Conservation (phyloP, 306 rosid species). For the Chamaecrista fasciculata region DNA sequence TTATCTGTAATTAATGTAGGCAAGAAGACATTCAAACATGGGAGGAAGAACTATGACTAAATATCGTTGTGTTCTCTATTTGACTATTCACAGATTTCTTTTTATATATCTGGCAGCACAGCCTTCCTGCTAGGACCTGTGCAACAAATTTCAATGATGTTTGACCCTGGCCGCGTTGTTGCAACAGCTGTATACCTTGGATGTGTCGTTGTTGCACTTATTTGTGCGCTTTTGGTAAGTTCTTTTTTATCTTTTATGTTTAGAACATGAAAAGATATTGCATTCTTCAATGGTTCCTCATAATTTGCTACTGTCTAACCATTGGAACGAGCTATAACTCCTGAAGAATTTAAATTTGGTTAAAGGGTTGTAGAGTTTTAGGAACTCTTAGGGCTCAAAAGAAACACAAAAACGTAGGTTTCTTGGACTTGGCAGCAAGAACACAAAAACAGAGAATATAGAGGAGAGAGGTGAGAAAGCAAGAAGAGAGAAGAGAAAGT, state of each 20-base stretch:
- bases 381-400: too few species aligned
- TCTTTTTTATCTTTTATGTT: too few species aligned
- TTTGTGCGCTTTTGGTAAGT: slow-evolving; percentile 90
- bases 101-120: slow-evolving; percentile 74
- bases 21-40: background rate
- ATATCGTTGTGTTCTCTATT: background rate
- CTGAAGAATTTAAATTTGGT: too few species aligned
- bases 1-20: background rate
- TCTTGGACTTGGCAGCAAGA: too few species aligned
- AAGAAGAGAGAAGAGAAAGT: too few species aligned
- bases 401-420: too few species aligned
- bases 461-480: too few species aligned
- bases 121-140: slow-evolving; percentile 83
- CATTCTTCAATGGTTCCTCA: background rate
- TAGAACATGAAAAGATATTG: too few species aligned
- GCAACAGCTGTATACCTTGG: slow-evolving; percentile 88
- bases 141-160: slow-evolving; percentile 80
- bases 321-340: slow-evolving; percentile 2
- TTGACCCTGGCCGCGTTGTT: slow-evolving; percentile 70
- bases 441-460: too few species aligned
- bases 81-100: slow-evolving; percentile 12
- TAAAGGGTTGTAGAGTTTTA: too few species aligned
- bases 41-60: background rate
- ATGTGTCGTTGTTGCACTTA: slow-evolving; percentile 77
- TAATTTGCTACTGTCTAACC: background rate